Conservation (phyloP, 768 basidiomycete genomes). For the Lentinula sp. region DNA sequence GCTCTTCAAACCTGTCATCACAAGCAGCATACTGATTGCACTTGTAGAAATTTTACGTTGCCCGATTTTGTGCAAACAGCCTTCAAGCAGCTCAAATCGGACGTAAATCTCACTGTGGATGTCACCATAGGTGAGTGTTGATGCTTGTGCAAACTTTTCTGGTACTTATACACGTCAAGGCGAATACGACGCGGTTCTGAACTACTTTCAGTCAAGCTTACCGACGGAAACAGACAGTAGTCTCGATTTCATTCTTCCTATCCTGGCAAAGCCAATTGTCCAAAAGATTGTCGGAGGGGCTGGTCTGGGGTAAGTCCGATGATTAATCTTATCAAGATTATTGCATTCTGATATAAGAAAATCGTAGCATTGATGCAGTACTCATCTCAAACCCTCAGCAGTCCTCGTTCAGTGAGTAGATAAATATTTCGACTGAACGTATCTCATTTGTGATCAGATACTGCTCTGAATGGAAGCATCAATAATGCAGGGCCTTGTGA, state of each 20-base stretch:
- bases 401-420: conserved; percentile 46
- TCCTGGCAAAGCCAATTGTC: conserved; percentile 70
- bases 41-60: conserved; percentile 50
- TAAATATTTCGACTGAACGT: background rate
- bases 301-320: conserved; percentile 37
- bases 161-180: conserved; percentile 27
- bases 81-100: conserved; percentile 57
- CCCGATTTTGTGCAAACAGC: conserved; percentile 58
- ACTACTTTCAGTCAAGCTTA: conserved; percentile 52
- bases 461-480: conserved; percentile 54
- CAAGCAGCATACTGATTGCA: conserved; percentile 1
- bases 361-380: conserved; percentile 47
- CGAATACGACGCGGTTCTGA: conserved; percentile 54
- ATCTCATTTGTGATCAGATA: conserved; percentile 24
- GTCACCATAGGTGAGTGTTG: conserved; percentile 46
- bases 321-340: conserved; percentile 1
- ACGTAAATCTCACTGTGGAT: conserved; percentile 48
- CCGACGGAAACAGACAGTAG: conserved; percentile 55
- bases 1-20: conserved; percentile 11
- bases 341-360: background rate
- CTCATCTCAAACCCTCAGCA: conserved; percentile 54
- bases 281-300: conserved; percentile 62
- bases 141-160: background rate
- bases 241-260: conserved; percentile 57
- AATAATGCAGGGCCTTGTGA: conserved; percentile 68